Percentiles rank a stretch among this genome's conserved stretches.
These are phyloP conservation scores for Skeletonema potamos DNA, from an alignment of 108 stramenopile genomes.

Conservation along the genomic window DNA sequence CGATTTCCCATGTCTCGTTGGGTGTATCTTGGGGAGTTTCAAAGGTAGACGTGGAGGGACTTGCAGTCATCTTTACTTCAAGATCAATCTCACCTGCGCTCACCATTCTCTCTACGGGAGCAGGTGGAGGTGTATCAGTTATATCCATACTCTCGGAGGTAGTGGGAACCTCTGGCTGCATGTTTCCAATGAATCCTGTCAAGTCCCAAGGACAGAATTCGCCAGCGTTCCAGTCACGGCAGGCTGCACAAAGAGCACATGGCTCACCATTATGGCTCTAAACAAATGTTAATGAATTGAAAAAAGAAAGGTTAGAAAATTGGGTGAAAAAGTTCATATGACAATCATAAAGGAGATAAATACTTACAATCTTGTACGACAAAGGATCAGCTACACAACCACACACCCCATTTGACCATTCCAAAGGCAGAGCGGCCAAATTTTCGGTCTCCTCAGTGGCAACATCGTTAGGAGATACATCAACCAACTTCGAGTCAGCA, in stretches of 20 bases:
- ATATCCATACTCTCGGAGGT: background rate
- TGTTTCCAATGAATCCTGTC: background rate
- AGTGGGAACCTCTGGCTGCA: background rate
- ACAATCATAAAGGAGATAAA: background rate
- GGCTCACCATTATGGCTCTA: conserved; percentile 22
- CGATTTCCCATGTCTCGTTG: background rate
- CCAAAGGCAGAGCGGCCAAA: background rate
- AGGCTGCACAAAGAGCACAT: conserved; percentile 44
- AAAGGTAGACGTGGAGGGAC: background rate
- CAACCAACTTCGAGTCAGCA: background rate
- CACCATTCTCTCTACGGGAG: background rate
- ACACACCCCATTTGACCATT: background rate
- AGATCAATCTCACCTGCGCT: background rate
- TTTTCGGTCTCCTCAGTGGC: background rate
- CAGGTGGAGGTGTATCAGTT: background rate
- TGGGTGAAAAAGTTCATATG: background rate
- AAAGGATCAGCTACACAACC: background rate
- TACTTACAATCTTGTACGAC: background rate
- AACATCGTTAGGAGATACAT: background rate
- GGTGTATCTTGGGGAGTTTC: background rate
- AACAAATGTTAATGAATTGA: background rate
- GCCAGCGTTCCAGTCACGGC: conserved; percentile 46
- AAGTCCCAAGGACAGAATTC: conserved; percentile 52
- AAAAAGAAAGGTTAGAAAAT: background rate
- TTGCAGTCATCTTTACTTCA: background rate